Evolutionary conservation across 2,329 filamentous ascomycete genomes (phyloP).

Genomic region (Ilyonectria sp.): DNA sequence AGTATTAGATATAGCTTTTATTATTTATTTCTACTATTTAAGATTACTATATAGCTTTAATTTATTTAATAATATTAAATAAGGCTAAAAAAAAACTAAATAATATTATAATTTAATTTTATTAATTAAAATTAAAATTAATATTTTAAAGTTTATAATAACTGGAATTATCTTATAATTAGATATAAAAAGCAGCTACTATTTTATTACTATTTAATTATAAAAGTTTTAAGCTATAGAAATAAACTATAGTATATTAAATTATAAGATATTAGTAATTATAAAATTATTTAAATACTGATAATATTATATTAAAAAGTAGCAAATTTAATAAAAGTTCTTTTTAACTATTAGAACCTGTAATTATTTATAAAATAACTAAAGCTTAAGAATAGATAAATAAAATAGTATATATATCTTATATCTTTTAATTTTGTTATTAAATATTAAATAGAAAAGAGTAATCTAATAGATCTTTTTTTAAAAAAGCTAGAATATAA

Average conservation of each 20-base stretch:
- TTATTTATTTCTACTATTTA: no score
- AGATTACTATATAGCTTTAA: no score
- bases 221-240: not conserved
- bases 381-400: not conserved
- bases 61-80: no score
- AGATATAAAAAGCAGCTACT: not conserved
- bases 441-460: no score
- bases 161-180: not conserved
- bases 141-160: not conserved
- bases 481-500: no score
- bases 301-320: no score
- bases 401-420: no score
- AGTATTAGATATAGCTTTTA: no score
- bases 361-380: not conserved
- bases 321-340: not conserved
- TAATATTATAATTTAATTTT: conserved; percentile 2
- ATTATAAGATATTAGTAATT: not conserved
- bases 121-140: not conserved
- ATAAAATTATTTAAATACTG: no score
- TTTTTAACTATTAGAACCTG: not conserved
- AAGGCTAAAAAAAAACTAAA: no score
- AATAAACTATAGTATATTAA: conserved; percentile 4
- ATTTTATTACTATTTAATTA: not conserved
- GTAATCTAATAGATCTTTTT: no score
- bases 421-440: no score